Base-by-base conservation (phyloP, 2,329 filamentous ascomycete genomes). In the Didymella exigua region DNA sequence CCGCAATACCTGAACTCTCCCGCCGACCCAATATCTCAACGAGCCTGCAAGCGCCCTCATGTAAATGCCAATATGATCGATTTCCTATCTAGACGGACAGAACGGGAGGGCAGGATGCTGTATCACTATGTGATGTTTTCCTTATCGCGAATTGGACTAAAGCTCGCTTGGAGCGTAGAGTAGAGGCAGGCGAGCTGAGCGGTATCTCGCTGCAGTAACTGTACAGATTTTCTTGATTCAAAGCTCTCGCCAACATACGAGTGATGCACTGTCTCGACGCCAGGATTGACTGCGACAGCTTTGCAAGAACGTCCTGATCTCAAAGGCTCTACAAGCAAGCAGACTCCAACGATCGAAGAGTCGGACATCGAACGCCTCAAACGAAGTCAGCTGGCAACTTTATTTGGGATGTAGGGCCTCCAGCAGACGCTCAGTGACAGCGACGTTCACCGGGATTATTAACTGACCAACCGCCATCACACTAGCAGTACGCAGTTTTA, bases 151-250 rank as follows among this genome's bases (percentile, higher is more conserved):
- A 56, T 55, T 60, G 57, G 56, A 54, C 37, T 38, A 36, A 44
- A 42, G 52, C 52, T 58, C 34, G 50, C 23, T 56, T 44, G 53
- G 44, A 50, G 48, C 49, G 24, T 38, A 23, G 49, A 41, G 47
- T 50, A 51, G 59, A 44, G 41, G 42, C 21, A 48, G 38, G 34
- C 43, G 56, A 55, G 51, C 38, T 31, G 57, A 63, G 65, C 65
- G 62, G 61, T 67, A 65, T 63, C 38, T 61, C 63, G 67, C 65
- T 63, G 63, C 61, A 58, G 67, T 63, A 58, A 63, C 56, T 68
- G 63, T 71, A 69, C 61, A 70, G 64, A 68, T 62, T 56, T 54
- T 38, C 55, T 52, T 54, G 40, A 51, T 46, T 52, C 19, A 36
- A 29, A 16, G 6, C 6, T 18, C 16, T n/a, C 19, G 29, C 11